These are phyloP conservation scores for Scheffersomyces segobiensis DNA, from an alignment of 1,139 yeast genomes.

Conservation along the genomic window DNA sequence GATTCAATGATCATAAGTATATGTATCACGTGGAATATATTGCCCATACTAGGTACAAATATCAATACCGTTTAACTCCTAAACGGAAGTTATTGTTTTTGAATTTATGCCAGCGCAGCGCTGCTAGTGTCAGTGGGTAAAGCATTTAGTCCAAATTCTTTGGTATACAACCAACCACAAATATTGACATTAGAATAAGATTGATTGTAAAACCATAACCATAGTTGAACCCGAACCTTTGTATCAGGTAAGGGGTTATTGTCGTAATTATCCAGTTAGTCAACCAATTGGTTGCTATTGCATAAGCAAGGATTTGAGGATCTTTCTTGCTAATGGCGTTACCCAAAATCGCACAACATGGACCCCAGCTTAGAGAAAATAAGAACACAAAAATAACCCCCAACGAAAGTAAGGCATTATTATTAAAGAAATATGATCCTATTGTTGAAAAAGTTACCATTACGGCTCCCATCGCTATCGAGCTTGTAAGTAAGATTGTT, in stretches of 20 bases:
- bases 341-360: conserved; percentile 28
- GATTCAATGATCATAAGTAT: background rate
- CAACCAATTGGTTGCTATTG: conserved; percentile 25
- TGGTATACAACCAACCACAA: conserved; percentile 7
- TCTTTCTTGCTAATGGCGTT: conserved; percentile 24
- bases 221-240: conserved; percentile 17
- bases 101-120: background rate
- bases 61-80: background rate
- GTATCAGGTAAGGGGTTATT: conserved; percentile 23
- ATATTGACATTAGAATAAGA: conserved; percentile 17
- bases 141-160: background rate
- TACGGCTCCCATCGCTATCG: conserved; percentile 14
- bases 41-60: background rate
- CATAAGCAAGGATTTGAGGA: conserved; percentile 20
- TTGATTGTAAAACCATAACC: conserved; percentile 21
- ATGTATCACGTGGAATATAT: background rate
- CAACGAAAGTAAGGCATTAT: conserved; percentile 7
- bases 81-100: too few species aligned
- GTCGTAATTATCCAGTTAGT: conserved; percentile 26
- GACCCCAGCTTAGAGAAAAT: conserved; percentile 38
- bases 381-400: conserved; percentile 20
- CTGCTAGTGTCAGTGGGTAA: background rate
- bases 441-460: conserved; percentile 14
- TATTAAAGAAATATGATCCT: conserved; percentile 7
- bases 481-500: conserved; percentile 9